Evolutionary conservation across 2,329 filamentous ascomycete species (phyloP).

Genomic region (Alternaria ventricosa): DNA sequence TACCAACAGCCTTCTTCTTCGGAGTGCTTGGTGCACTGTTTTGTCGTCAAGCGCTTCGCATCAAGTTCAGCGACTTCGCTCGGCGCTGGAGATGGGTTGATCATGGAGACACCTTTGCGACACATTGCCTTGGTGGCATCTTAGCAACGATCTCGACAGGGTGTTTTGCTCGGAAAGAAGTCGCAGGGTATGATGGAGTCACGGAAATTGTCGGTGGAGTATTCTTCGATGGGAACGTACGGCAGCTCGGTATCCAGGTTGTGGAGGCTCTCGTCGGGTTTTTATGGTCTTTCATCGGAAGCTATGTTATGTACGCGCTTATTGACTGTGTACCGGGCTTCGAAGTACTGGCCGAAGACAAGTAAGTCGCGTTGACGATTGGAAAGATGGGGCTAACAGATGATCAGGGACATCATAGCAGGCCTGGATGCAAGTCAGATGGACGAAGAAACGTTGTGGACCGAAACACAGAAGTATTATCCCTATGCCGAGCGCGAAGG

Average conservation of each 20-base stretch:
- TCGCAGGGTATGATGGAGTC: constrained; percentile 61
- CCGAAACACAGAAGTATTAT: constrained; percentile 45
- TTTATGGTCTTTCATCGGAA: constrained; percentile 58
- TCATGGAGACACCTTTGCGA: constrained; percentile 63
- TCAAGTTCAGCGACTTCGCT: constrained; percentile 60
- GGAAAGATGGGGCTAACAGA: constrained; percentile 7
- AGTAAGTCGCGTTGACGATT: constrained; percentile 51
- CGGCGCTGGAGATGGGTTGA: constrained; percentile 60
- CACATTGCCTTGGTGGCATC: constrained; percentile 61
- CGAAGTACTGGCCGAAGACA: constrained; percentile 60
- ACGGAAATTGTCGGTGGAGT: constrained; percentile 59
- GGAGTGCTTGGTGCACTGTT: constrained; percentile 56
- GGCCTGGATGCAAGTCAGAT: constrained; percentile 60
- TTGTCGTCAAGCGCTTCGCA: constrained; percentile 59
- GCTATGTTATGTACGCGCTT: constrained; percentile 57
- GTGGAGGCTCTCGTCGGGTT: constrained; percentile 61
- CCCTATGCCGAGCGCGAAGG: constrained; percentile 41
- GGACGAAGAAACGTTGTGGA: constrained; percentile 54
- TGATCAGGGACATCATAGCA: constrained; percentile 53
- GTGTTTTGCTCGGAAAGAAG: constrained; percentile 58
- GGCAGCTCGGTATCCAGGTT: constrained; percentile 59
- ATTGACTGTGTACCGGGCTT: constrained; percentile 61
- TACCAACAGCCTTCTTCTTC: constrained; percentile 58
- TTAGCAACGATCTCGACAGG: constrained; percentile 60
- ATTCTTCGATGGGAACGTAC: constrained; percentile 60